Evolutionary conservation across 78 protist species (phyloP).

Genomic region (Dictyostelium brefeldianum): DNA sequence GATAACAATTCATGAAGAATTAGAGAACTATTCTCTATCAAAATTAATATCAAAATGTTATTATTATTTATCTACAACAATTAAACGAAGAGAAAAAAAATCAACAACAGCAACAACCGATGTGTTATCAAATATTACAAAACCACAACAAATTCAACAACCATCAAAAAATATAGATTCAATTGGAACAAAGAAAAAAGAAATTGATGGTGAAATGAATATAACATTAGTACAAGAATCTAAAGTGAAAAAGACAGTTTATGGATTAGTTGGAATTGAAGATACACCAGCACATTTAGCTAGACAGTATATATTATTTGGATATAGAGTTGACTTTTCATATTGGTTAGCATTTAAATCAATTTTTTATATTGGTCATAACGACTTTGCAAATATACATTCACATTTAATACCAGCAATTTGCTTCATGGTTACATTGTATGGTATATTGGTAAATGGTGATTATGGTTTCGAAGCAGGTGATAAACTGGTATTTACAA

Average conservation of each 20-base stretch:
- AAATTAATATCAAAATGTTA: neutral
- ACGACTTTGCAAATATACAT: slow-evolving; percentile 49
- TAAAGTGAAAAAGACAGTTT: slow-evolving; percentile 7
- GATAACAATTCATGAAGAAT: slow-evolving; percentile 1
- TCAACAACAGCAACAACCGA: neutral
- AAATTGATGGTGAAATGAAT: neutral
- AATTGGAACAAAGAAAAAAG: neutral
- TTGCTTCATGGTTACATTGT: slow-evolving; percentile 17
- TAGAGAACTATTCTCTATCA: slow-evolving; percentile 12
- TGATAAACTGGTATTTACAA: neutral
- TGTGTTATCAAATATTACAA: too few relatives aligned
- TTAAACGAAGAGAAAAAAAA: neutral
- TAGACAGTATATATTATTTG: slow-evolving; percentile 36
- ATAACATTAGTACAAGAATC: neutral
- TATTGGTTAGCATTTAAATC: slow-evolving; percentile 33
- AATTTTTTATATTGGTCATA: slow-evolving; percentile 28
- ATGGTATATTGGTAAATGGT: neutral
- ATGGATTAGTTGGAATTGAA: neutral
- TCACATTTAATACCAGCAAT: slow-evolving; percentile 47
- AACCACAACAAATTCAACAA: neutral
- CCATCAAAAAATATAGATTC: neutral
- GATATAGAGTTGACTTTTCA: slow-evolving; percentile 59
- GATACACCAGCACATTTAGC: slow-evolving; percentile 57
- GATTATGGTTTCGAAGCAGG: neutral
- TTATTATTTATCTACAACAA: neutral